Conservation (phyloP, 257 asterid genomes). For the Solanum chmielewskii region DNA sequence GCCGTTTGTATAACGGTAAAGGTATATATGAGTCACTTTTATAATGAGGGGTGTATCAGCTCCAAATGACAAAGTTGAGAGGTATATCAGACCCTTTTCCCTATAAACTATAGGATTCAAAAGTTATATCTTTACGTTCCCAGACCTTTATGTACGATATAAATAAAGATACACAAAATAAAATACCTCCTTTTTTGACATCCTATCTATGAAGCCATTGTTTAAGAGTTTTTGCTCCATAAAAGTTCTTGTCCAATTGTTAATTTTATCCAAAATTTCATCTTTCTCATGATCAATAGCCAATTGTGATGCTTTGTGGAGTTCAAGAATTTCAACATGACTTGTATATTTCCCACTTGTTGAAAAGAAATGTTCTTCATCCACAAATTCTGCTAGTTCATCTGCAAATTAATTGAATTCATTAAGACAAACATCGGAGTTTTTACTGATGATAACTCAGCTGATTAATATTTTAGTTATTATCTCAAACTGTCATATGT, state of each 20-base stretch:
- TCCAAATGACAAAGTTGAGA: no score
- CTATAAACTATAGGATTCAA: no score
- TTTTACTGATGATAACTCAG: not conserved
- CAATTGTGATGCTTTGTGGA: constrained; percentile 36
- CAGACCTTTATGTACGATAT: not conserved
- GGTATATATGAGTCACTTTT: no score
- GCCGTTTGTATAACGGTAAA: no score
- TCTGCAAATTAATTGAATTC: constrained; percentile 7
- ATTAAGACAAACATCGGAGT: not conserved
- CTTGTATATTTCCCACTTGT: not conserved
- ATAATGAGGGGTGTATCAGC: no score
- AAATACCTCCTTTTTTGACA: constrained; percentile 22
- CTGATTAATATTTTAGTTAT: no score
- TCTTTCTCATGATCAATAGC: constrained; percentile 13
- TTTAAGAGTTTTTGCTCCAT: constrained; percentile 17
- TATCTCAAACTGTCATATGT: not conserved
- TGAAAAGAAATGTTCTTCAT: constrained; percentile 5
- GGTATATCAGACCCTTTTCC: no score
- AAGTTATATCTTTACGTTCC: not conserved
- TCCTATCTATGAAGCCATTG: constrained; percentile 3
- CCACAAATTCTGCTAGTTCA: constrained; percentile 16
- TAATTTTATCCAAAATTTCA: constrained; percentile 14
- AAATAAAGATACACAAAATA: not conserved
- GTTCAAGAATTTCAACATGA: constrained; percentile 18
- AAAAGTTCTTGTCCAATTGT: constrained; percentile 23